Percentiles rank a stretch among this genome's conserved stretches.
These are phyloP conservation scores for Neurospora sp. DNA, from an alignment of 495 filamentous ascomycete genomes.

Conservation along the genomic window DNA sequence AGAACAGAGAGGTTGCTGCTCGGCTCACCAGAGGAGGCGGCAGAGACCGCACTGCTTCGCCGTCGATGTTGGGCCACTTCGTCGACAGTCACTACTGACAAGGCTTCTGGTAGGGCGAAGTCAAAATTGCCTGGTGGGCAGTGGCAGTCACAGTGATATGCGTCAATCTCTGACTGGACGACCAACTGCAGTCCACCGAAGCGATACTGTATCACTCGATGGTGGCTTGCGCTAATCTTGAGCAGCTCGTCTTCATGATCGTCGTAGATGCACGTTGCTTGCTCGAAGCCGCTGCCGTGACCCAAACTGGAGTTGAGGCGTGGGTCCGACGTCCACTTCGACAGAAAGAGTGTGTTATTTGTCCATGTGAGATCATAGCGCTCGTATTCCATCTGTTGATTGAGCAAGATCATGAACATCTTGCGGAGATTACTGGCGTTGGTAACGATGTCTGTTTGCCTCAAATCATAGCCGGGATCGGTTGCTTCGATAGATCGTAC, in stretches of 20 bases:
- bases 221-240: constrained; percentile 14
- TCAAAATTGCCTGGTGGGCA: not conserved
- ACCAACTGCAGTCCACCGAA: constrained; percentile 12
- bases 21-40: not conserved
- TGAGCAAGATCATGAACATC: constrained; percentile 13
- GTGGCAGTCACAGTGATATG: constrained; percentile 10
- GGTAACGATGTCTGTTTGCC: constrained; percentile 7
- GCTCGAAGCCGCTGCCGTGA: constrained; percentile 15
- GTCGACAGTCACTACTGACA: not conserved
- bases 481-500: constrained; percentile 8
- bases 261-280: constrained; percentile 11
- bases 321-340: constrained; percentile 14
- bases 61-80: not conserved
- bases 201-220: constrained; percentile 15
- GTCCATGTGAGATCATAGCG: constrained; percentile 14
- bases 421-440: constrained; percentile 17
- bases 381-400: not conserved
- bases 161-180: constrained; percentile 19
- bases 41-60: not conserved
- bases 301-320: constrained; percentile 1
- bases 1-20: not conserved
- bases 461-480: constrained; percentile 5
- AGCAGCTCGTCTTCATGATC: constrained; percentile 3
- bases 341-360: constrained; percentile 5
- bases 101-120: not conserved